Evolutionary conservation across 257 asterid genomes (phyloP).

Genomic region (Prunella vulgaris): DNA sequence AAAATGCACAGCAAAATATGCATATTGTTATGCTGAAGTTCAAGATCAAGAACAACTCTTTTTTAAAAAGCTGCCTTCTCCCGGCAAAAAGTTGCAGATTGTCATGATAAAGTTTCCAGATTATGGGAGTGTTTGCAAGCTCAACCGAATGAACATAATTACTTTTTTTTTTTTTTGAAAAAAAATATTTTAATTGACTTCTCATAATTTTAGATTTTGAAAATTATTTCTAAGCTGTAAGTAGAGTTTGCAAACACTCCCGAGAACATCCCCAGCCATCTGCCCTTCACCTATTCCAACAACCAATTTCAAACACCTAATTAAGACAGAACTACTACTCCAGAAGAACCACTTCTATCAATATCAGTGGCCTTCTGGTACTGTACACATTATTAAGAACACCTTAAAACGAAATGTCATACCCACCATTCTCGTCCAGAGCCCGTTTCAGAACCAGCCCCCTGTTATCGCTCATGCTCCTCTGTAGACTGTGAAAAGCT

Average conservation of each 20-base stretch:
- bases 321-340: not conserved
- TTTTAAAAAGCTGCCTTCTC: too few relatives aligned
- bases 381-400: slow-evolving; percentile 36
- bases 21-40: not conserved
- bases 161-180: too few relatives aligned
- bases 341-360: not conserved
- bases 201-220: not conserved
- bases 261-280: not conserved
- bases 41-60: not conserved
- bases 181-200: too few relatives aligned
- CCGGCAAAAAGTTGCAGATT: not conserved
- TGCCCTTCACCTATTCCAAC: not conserved
- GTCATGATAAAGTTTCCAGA: not conserved
- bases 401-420: slow-evolving; percentile 63
- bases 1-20: not conserved
- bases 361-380: not conserved
- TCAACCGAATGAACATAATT: too few relatives aligned
- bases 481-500: slow-evolving; percentile 55
- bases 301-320: not conserved
- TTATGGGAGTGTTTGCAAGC: too few relatives aligned
- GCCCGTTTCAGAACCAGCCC: slow-evolving; percentile 42
- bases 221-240: too few relatives aligned
- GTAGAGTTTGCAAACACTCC: too few relatives aligned
- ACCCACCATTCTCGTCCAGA: slow-evolving; percentile 48
- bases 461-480: slow-evolving; percentile 84